phyloP scores from a whole-genome alignment of 805 yeast species.

The Yarrowia deformans region DNA sequence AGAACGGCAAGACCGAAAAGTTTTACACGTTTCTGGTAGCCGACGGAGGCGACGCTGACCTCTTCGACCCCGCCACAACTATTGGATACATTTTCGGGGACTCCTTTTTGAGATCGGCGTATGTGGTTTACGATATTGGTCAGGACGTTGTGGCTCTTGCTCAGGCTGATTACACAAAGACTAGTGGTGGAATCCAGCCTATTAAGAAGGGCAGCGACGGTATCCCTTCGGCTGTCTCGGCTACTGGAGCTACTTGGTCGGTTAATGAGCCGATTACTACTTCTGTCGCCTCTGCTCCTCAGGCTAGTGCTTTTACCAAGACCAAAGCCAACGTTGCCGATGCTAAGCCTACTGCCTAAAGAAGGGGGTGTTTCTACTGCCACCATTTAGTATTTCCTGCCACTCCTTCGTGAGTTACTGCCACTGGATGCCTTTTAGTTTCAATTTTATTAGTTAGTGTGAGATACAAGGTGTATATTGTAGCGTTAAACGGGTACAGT shows the following conservation, averaged over 20 bases:
- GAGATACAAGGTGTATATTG: no score
- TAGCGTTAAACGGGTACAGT: no score
- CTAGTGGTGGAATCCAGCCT: conserved; percentile 1
- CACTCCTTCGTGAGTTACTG: no score
- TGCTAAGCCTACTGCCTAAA: no score
- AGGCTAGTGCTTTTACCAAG: no score
- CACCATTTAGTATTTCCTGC: no score
- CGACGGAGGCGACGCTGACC: neutral
- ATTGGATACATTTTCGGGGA: conserved; percentile 58
- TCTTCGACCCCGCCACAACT: neutral
- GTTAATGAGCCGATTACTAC: no score
- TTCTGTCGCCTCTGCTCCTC: no score
- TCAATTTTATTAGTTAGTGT: no score
- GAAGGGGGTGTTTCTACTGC: no score
- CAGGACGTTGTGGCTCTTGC: conserved; percentile 63
- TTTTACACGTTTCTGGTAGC: neutral
- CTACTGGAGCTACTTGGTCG: conserved; percentile 3
- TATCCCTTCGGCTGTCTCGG: conserved; percentile 12
- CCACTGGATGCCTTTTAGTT: no score
- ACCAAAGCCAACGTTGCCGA: no score
- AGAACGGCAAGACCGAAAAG: conserved; percentile 5
- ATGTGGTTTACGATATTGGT: conserved; percentile 70
- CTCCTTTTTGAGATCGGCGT: conserved; percentile 65
- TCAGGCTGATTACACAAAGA: conserved; percentile 51
- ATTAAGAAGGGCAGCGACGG: conserved; percentile 14